Conservation (phyloP, 2,329 filamentous ascomycete genomes). For the Ilyonectria sp. region DNA sequence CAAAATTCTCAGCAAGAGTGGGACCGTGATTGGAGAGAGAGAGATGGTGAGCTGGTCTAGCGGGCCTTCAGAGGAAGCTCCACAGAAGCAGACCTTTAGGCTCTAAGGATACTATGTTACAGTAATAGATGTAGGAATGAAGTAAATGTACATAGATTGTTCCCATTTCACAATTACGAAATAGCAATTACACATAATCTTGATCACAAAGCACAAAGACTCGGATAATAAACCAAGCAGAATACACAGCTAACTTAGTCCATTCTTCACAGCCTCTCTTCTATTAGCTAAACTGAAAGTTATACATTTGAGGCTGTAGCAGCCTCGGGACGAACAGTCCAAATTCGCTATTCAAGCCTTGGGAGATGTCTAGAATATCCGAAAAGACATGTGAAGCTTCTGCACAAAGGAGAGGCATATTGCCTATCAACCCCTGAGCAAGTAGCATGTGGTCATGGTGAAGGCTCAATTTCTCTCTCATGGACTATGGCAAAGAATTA, state of each 20-base stretch:
- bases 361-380: not conserved
- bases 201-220: not conserved
- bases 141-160: not conserved
- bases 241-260: not conserved
- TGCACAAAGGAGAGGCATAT: not conserved
- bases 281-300: not conserved
- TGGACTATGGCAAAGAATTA: not conserved
- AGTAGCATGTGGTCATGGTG: not conserved
- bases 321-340: not conserved
- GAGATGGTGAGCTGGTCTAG: constrained; percentile 31
- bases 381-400: not conserved
- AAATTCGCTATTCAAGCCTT: not conserved
- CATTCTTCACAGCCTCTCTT: not conserved
- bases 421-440: not conserved
- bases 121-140: not conserved
- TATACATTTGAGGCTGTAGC: not conserved
- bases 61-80: not conserved
- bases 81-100: not conserved
- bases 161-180: not conserved
- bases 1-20: constrained; percentile 33
- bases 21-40: constrained; percentile 17
- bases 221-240: not conserved
- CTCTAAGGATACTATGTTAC: not conserved
- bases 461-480: not conserved
- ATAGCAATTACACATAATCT: not conserved